A percentile compares a stretch with the other conserved stretches of the same genome.
Conservation (phyloP, 305 asterid species). For the Solanum hybrid region DNA sequence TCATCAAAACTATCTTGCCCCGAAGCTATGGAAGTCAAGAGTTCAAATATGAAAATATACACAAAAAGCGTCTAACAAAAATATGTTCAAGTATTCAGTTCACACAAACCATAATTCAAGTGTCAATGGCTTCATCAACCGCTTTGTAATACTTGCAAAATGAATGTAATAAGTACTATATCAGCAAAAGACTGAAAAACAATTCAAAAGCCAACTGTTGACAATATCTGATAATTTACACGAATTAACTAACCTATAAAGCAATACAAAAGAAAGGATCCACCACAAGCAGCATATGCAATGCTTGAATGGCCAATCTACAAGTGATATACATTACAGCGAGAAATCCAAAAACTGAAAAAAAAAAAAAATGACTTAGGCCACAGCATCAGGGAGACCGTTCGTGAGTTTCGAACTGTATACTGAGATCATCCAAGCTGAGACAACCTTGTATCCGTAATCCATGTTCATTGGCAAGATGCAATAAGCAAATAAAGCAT, state of each 20-base stretch:
- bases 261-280: background rate
- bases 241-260: background rate
- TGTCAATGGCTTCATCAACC: background rate
- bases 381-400: background rate
- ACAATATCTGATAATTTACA: background rate
- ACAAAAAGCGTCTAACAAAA: background rate
- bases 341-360: background rate
- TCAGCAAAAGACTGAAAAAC: background rate
- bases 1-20: too few species aligned
- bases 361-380: background rate
- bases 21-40: too few species aligned
- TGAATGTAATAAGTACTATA: background rate
- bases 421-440: slow-evolving; percentile 11
- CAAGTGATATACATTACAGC: background rate
- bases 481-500: slow-evolving; percentile 24
- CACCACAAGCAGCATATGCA: background rate
- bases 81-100: background rate
- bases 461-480: slow-evolving; percentile 20
- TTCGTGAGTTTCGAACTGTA: background rate
- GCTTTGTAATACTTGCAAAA: background rate
- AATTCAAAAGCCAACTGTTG: background rate
- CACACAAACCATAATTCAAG: background rate
- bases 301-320: background rate
- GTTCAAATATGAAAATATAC: background rate
- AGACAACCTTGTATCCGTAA: slow-evolving; percentile 7